Percentiles rank a stretch among this genome's conserved stretches.
Evolutionary conservation across 2,329 filamentous ascomycete species (phyloP).

Genomic region (Thielaviopsis cerberus): DNA sequence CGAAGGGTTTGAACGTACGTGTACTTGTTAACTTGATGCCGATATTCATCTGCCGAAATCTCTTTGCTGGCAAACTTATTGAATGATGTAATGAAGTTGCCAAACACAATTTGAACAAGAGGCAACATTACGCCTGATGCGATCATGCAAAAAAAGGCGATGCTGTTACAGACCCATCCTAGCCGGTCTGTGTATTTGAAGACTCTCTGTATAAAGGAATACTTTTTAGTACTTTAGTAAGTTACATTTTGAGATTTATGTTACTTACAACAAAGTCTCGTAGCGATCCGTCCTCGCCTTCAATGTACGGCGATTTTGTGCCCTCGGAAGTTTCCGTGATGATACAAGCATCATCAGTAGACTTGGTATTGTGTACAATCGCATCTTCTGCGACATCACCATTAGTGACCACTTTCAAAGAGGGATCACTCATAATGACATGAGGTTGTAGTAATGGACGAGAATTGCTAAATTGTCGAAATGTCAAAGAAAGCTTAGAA

Average conservation of each 20-base stretch:
- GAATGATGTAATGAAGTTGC: conserved; percentile 34
- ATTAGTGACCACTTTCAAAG: not conserved
- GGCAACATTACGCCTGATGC: conserved; percentile 25
- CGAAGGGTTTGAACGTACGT: conserved; percentile 18
- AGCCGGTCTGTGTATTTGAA: conserved; percentile 22
- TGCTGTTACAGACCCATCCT: conserved; percentile 21
- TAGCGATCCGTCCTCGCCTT: not conserved
- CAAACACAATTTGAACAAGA: conserved; percentile 41
- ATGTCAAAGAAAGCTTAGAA: too few species aligned
- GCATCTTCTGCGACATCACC: not conserved
- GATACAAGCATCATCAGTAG: not conserved
- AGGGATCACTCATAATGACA: not conserved
- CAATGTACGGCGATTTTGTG: not conserved
- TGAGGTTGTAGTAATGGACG: not conserved
- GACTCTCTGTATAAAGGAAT: conserved; percentile 19
- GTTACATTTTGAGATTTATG: not conserved
- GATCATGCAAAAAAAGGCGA: conserved; percentile 22
- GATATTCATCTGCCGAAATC: conserved; percentile 28
- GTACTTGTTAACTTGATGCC: conserved; percentile 27
- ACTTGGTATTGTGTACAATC: not conserved
- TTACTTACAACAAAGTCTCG: not conserved
- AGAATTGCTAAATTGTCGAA: not conserved
- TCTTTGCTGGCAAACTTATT: conserved; percentile 32
- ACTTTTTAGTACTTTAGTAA: too few species aligned
- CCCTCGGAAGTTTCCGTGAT: not conserved